phyloP scores from a whole-genome alignment of 805 yeast species.

The Candida germanica region DNA sequence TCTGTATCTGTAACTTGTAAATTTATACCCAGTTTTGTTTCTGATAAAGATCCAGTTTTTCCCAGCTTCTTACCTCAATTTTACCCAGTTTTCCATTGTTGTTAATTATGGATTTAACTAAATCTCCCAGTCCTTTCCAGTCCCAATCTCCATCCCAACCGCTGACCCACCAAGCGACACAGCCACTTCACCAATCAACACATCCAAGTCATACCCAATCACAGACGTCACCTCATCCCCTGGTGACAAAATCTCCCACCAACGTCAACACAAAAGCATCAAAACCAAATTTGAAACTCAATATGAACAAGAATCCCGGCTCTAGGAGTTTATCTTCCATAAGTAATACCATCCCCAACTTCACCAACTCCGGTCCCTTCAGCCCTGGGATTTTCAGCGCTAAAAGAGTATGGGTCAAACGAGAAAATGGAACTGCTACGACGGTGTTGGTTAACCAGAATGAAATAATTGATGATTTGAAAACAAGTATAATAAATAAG shows the following conservation, averaged over 20 bases:
- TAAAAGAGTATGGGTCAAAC: slow-evolving; percentile 55
- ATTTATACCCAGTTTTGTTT: too few relatives aligned
- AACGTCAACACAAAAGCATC: slow-evolving; percentile 3
- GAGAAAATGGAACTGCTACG: slow-evolving; percentile 59
- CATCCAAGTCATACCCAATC: too few relatives aligned
- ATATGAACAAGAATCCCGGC: slow-evolving; percentile 11
- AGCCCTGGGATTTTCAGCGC: slow-evolving; percentile 15
- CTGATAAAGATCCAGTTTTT: too few relatives aligned
- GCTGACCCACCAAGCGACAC: slow-evolving; percentile 1
- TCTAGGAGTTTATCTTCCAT: slow-evolving; percentile 10
- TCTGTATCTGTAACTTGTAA: too few relatives aligned
- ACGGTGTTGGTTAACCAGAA: slow-evolving; percentile 56
- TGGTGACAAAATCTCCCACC: too few relatives aligned
- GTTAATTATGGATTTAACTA: slow-evolving; percentile 3
- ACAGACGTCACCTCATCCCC: too few relatives aligned
- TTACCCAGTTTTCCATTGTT: too few relatives aligned
- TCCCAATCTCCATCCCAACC: slow-evolving; percentile 1
- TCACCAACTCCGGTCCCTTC: slow-evolving; percentile 14
- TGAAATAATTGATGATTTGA: slow-evolving; percentile 82
- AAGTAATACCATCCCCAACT: slow-evolving; percentile 10
- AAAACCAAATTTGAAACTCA: slow-evolving; percentile 14
- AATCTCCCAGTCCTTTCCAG: slow-evolving; percentile 9
- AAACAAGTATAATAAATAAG: slow-evolving; percentile 57
- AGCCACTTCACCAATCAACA: not conserved
- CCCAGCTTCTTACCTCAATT: too few relatives aligned